phyloP scores from a whole-genome alignment of 2,329 filamentous ascomycete species.

The Cordyceps militaris region DNA sequence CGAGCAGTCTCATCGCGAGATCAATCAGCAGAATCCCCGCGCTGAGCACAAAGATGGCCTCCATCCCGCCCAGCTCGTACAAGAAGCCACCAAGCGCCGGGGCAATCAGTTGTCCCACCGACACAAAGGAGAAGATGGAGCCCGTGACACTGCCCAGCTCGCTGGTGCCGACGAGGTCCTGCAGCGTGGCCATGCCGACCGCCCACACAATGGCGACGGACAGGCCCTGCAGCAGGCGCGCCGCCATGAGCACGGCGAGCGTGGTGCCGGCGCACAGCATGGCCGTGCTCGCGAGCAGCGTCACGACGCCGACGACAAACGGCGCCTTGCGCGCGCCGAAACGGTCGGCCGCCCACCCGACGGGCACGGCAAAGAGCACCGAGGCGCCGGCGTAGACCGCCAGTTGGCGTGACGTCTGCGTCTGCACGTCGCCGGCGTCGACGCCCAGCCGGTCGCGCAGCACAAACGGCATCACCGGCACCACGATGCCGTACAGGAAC shows the following conservation, averaged over 20 bases:
- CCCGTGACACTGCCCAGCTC: background rate
- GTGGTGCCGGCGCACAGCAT: background rate
- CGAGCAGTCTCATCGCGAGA: background rate
- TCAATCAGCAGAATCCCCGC: background rate
- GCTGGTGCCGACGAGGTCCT: background rate
- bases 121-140: background rate
- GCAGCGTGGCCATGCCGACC: background rate
- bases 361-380: slow-evolving; percentile 1
- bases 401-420: background rate
- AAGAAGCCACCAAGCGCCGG: background rate
- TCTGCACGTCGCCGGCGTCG: background rate
- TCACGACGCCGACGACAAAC: background rate
- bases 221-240: background rate
- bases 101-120: background rate
- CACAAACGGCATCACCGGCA: slow-evolving; percentile 12
- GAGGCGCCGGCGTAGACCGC: background rate
- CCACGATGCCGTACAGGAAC: slow-evolving; percentile 14
- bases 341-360: background rate
- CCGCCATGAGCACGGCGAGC: background rate
- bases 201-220: background rate
- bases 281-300: background rate
- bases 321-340: background rate
- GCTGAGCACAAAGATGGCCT: background rate
- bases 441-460: slow-evolving; percentile 11
- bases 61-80: background rate